Evolutionary conservation across 768 basidiomycete genomes (phyloP).

Genomic region (Mycena vitilis): DNA sequence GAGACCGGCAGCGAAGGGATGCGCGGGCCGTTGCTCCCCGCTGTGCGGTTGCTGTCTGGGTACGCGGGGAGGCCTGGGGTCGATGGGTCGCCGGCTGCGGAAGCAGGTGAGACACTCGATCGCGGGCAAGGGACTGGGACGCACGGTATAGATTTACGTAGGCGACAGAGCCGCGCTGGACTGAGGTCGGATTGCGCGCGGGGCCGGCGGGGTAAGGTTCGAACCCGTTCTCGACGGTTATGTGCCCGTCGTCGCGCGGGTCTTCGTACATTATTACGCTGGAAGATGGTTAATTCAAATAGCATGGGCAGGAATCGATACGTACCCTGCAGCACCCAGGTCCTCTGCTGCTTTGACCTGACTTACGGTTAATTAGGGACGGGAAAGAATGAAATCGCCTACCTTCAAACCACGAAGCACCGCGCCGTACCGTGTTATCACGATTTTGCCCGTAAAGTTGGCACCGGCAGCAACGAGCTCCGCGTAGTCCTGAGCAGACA

Average conservation of each 20-base stretch:
- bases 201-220: conserved; percentile 86
- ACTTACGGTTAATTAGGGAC: conserved; percentile 14
- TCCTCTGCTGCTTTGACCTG: conserved; percentile 88
- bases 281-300: background rate
- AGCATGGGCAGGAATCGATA: background rate
- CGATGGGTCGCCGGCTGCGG: conserved; percentile 73
- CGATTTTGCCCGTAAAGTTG: conserved; percentile 82
- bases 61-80: conserved; percentile 93
- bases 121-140: background rate
- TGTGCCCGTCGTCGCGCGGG: conserved; percentile 85
- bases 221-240: conserved; percentile 82
- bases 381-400: background rate
- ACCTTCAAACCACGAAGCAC: conserved; percentile 91
- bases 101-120: too few species aligned
- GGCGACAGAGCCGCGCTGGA: conserved; percentile 89
- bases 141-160: conserved; percentile 68
- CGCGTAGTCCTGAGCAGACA: conserved; percentile 52
- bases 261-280: conserved; percentile 84
- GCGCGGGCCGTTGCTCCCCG: conserved; percentile 70
- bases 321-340: conserved; percentile 73
- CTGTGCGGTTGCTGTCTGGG: conserved; percentile 74
- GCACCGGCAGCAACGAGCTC: conserved; percentile 72
- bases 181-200: conserved; percentile 84
- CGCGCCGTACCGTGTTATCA: conserved; percentile 80
- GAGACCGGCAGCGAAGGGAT: conserved; percentile 94